Evolutionary conservation across 2,329 filamentous ascomycete genomes (phyloP).

Genomic region (Arthroderma sp.): DNA sequence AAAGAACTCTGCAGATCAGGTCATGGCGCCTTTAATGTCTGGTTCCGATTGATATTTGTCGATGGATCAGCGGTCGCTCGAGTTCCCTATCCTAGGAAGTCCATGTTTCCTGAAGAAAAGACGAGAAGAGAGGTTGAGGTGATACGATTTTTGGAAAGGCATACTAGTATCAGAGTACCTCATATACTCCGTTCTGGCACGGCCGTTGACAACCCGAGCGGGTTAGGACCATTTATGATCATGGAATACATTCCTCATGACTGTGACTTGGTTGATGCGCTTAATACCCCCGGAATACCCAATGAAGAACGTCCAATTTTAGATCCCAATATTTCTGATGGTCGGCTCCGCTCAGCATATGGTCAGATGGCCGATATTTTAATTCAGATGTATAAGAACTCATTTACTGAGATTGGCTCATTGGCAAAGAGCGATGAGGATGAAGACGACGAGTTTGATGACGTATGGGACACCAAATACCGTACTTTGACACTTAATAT

Average conservation of each 20-base stretch:
- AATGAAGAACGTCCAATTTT: conserved; percentile 19
- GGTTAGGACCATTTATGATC: conserved; percentile 23
- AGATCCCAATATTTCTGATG: conserved; percentile 22
- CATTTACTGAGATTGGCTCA: conserved; percentile 29
- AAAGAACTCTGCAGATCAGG: conserved; percentile 7
- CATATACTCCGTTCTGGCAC: conserved; percentile 12
- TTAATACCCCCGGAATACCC: conserved; percentile 16
- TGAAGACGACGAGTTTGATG: neutral
- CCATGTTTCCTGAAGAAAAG: conserved; percentile 17
- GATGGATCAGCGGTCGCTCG: conserved; percentile 11
- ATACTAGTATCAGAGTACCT: conserved; percentile 12
- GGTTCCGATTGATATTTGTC: conserved; percentile 13
- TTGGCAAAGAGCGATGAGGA: conserved; percentile 17
- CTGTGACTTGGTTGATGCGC: conserved; percentile 12
- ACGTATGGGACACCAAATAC: conserved; percentile 17
- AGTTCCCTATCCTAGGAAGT: conserved; percentile 11
- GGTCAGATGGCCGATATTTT: conserved; percentile 29
- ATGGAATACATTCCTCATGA: conserved; percentile 20
- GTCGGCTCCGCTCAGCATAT: conserved; percentile 25
- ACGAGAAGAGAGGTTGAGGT: conserved; percentile 10
- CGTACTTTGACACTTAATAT: conserved; percentile 33
- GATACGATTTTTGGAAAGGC: conserved; percentile 10
- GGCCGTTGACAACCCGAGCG: conserved; percentile 11
- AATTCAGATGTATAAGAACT: conserved; percentile 24
- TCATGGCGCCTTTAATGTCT: conserved; percentile 14